phyloP scores from a whole-genome alignment of 169 alveolate species.

The Cryptosporidium xiaoi region DNA sequence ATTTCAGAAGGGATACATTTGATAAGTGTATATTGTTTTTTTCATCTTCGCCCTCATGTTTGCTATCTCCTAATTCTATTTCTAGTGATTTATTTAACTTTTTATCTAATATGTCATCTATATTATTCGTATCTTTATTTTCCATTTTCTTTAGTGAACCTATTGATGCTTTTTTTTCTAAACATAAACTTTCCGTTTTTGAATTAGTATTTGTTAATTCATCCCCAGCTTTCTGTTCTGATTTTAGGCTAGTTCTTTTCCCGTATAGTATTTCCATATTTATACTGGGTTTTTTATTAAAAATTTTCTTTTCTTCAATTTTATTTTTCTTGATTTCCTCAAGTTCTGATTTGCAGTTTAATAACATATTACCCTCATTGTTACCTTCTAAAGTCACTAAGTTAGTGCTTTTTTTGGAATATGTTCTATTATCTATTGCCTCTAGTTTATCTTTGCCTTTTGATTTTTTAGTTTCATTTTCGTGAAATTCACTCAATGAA shows the following conservation, averaged over 20 bases:
- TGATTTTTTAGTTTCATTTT: not conserved
- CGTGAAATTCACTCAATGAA: constrained; percentile 17
- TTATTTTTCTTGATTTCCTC: not conserved
- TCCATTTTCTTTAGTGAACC: too few species aligned
- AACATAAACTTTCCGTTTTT: too few species aligned
- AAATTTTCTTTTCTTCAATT: not conserved
- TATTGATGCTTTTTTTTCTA: too few species aligned
- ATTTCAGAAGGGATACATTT: too few species aligned
- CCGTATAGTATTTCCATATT: not conserved
- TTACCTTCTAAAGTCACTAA: not conserved
- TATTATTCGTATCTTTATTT: too few species aligned
- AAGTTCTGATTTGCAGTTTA: not conserved
- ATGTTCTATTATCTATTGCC: not conserved
- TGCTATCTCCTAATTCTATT: too few species aligned
- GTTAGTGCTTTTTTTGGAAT: not conserved
- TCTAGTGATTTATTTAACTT: too few species aligned
- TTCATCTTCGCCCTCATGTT: too few species aligned
- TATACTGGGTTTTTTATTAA: constrained; percentile 8
- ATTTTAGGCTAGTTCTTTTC: not conserved
- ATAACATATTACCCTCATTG: not conserved
- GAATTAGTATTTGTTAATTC: not conserved
- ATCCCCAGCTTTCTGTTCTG: constrained; percentile 1
- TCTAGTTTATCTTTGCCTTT: not conserved
- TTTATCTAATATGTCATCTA: too few species aligned
- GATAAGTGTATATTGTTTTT: too few species aligned